Base-by-base conservation (phyloP, 2,329 filamentous ascomycete genomes). In the Bertia moriformis region DNA sequence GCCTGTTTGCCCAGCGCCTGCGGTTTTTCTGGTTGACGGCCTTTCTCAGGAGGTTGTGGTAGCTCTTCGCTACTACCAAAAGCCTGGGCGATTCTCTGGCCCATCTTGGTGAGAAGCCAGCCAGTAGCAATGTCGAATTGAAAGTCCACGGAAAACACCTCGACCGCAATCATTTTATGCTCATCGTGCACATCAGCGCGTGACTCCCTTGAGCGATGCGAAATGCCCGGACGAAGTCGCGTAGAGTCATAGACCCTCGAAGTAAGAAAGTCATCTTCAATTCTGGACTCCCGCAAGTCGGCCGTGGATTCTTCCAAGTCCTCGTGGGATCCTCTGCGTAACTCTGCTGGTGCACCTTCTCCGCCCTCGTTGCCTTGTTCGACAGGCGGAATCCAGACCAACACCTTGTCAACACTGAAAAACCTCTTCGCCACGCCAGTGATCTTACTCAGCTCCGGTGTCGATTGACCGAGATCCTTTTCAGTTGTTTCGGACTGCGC, bases 71-170 rank as follows among this genome's bases (percentile, higher is more conserved):
- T 29, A 15, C 30, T 40, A 27, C 39, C 44, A 33, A 51, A 46
- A 14, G 48, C 37, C 35, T 46, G 41, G 10, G 51, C 39, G 12
- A 58, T 24, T 22, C 47, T 53, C 40, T 61, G 56, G 4, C 51
- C 50, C 40, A 56, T 48, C 40, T 60, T 62, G 20, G 49, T 44
- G 14, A 61, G 41, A 39, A 62, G 50, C 59, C 59, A 62, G 4
- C 59, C 59, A 38, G 49, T 56, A 18, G 59, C 50, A 41, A 60
- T 59, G 43, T 62, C 59, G 38, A 61, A 53, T 29, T 54, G 54
- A 7, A 59, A 36, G 2, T 48, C 45, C 14, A 49, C 38, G 4
- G 51, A 52, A 10, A 46, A 48, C 4, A 62, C 43, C 36, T 59
- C 57, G 35, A 59, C 42, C 12, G 46, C 48, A 17, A 60, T 42